These are phyloP conservation scores for Lactifluus subvellereus DNA, from an alignment of 768 basidiomycete species.

Conservation along the genomic window DNA sequence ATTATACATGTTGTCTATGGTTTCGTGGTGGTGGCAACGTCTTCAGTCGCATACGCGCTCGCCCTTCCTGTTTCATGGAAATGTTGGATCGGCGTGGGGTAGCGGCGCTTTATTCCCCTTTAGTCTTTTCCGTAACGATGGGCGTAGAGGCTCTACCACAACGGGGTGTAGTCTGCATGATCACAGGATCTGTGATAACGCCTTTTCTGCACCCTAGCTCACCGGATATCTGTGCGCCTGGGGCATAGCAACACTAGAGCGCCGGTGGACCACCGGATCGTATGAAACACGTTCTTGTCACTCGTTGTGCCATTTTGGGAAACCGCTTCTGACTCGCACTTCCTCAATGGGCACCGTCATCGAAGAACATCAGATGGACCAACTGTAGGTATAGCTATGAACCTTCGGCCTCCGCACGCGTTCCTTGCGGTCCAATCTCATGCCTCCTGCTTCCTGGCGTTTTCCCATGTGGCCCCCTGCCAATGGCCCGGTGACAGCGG, in stretches of 20 bases:
- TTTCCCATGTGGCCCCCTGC: not conserved
- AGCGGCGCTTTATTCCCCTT: not conserved
- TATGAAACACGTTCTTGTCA: slow-evolving; percentile 14
- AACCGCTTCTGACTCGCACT: slow-evolving; percentile 5
- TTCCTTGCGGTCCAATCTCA: not conserved
- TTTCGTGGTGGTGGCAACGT: slow-evolving; percentile 1
- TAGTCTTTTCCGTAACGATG: not conserved
- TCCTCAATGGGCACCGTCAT: not conserved
- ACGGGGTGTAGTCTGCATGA: not conserved
- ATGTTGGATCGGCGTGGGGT: not conserved
- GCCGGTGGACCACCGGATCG: slow-evolving; percentile 3
- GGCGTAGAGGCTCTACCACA: not conserved
- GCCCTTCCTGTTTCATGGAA: not conserved
- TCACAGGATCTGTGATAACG: slow-evolving; percentile 5
- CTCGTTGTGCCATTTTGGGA: slow-evolving; percentile 1
- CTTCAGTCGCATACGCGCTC: not conserved
- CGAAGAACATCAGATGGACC: slow-evolving; percentile 9
- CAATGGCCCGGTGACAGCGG: not conserved
- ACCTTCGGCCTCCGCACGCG: not conserved
- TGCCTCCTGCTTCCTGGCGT: not conserved
- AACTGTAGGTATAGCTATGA: not conserved
- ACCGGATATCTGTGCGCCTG: slow-evolving; percentile 14
- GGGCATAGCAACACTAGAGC: slow-evolving; percentile 23
- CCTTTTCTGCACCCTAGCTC: slow-evolving; percentile 5
- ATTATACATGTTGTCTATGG: not conserved